Evolutionary conservation across 1,284 basidiomycete genomes (phyloP), one percentile per base, ranked within the genome.

Genomic region (Microbotryum silenes-acaulis): DNA sequence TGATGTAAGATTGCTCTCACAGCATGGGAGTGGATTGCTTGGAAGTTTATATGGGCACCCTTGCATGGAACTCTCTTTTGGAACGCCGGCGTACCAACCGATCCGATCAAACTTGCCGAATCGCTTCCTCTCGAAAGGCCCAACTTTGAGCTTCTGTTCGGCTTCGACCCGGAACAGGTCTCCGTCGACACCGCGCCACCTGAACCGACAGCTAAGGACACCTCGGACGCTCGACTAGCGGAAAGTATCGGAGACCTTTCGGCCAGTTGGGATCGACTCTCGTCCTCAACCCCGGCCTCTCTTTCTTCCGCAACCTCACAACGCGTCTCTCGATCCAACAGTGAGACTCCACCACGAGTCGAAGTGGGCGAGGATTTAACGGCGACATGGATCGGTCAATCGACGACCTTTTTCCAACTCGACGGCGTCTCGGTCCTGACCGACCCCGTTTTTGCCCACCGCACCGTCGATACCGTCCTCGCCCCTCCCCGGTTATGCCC

Each of bases 391-490:
- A 73, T 77, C 52, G 77, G 77, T 25, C 77, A 78, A 66, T 78
- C 77, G 2, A 77, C 77, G 2, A 69, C 75, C 23, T 76, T 78
- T 51, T 75, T 80, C 18, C 79, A 79, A 42, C 70, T 80, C 47
- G 75, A 78, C 53, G 77, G 77, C 20, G 72, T 79, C 14, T 74
- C 74, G 20, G 77, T 80, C 52, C 71, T 80, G 21, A 80, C 79
- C 46, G 79, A 80, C 63, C 79, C 79, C 1, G 77, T 79, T 12
- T 76, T 80, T 45, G 54, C 54, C 18, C 48, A 50, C 25, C 42
- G 57, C 45, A 62, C 66, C 12, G 37, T 68, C 31, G 61, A 65
- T 23, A 52, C 51, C 21, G 31, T 63, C 47, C 56, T 68, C 42
- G 66, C 66, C 6, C 61, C 64, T 9, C 49, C 51, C 1, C 59